Evolutionary conservation across 2,329 filamentous ascomycete species (phyloP), one percentile per base, ranked within the genome.

Genomic region (Xylariaceae sp.): DNA sequence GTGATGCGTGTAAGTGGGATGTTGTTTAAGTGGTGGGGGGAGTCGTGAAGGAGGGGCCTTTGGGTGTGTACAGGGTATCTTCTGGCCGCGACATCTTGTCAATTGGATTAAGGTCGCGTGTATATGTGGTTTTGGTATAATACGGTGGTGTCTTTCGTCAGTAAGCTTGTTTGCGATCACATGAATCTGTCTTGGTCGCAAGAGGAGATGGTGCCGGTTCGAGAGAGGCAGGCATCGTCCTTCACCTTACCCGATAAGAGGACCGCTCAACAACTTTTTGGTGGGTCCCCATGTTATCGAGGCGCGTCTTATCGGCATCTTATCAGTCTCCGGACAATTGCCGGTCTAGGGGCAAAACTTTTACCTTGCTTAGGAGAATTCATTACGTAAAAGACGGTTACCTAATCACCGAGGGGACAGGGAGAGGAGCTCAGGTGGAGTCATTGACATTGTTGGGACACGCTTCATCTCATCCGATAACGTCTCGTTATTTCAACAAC

Each of bases 1-100:
- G 23, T 62, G 61, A 48, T 51, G 13, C 13, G 55, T 67, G 66
- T 72, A 61, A 73, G 69, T 54, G 51, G 47, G 49, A 56, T 61
- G 53, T 13, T 49, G 47, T 34, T 56, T 15, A 47, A 54, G 57
- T 52, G 9, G 37, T n/a, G 60, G 51, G 58, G 56, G 59, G 56
- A 55, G 49, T 52, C 53, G 63, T 57, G 53, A 30, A 30, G 23
- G 23, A 58, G 60, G 59, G 64, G 37, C 62, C 53, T 57, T 69
- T 71, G 13, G 30, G 17, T n/a, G 10, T 34, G 48, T 81, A 94
- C 90, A 97, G 86, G 66, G 86, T 89, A 78, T 99, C 94, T 81
- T 99, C 94, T 65, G 94, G 94, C 68, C 94, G 91, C 72, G 94
- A 97, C 94, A 99, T 97, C 72, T 51, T 88, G 78, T 44, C 48